phyloP scores from a whole-genome alignment of 805 yeast species.

The Wickerhamiella sorbophila region DNA sequence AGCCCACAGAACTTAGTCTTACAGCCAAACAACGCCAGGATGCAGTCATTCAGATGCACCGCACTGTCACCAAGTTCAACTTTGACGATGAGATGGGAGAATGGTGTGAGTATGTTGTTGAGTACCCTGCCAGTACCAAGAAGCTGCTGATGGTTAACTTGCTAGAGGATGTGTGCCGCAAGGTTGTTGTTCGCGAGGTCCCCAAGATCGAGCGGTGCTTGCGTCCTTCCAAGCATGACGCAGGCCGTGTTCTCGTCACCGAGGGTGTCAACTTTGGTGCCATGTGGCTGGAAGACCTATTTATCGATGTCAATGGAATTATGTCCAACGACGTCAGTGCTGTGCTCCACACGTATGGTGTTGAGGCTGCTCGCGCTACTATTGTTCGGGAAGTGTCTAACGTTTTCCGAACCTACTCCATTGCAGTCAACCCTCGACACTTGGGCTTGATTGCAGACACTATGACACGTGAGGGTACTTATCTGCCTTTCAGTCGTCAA shows the following conservation, averaged over 20 bases:
- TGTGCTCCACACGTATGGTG: conserved; percentile 85
- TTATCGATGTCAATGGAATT: conserved; percentile 78
- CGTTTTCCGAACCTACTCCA: conserved; percentile 93
- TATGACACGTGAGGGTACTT: conserved; percentile 98
- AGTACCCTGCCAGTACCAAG: conserved; percentile 71
- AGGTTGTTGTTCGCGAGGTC: conserved; percentile 84
- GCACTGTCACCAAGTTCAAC: conserved; percentile 62
- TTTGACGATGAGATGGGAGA: conserved; percentile 80
- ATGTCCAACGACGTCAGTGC: conserved; percentile 87
- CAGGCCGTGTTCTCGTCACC: conserved; percentile 68
- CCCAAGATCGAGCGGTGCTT: conserved; percentile 86
- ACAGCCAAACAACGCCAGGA: conserved; percentile 73
- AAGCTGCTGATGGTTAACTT: conserved; percentile 95
- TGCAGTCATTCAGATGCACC: conserved; percentile 60
- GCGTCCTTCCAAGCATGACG: conserved; percentile 58
- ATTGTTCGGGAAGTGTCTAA: conserved; percentile 90
- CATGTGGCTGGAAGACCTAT: conserved; percentile 96
- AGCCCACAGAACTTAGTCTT: conserved; percentile 31
- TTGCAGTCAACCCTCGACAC: conserved; percentile 83
- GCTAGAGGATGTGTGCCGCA: conserved; percentile 80
- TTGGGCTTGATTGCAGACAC: conserved; percentile 93
- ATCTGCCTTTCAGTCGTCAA: conserved; percentile 92
- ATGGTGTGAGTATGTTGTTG: conserved; percentile 87
- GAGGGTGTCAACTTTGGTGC: conserved; percentile 97
- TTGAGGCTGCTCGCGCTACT: conserved; percentile 97